phyloP scores from a whole-genome alignment of 768 basidiomycete species.

The Mycena epipterygia region DNA sequence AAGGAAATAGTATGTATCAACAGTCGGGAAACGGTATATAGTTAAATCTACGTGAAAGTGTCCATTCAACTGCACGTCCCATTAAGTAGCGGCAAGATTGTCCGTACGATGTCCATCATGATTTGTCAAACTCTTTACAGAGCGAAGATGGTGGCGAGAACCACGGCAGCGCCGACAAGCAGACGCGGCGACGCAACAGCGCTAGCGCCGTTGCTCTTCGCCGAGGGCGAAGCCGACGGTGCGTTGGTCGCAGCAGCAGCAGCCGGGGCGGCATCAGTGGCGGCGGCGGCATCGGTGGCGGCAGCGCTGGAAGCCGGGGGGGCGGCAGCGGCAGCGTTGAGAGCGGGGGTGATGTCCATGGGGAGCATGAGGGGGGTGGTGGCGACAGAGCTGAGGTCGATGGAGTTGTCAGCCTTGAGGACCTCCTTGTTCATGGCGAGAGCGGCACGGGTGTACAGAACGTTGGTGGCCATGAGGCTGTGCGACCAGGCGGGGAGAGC shows the following conservation, averaged over 20 bases:
- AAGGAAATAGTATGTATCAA: constrained; percentile 36
- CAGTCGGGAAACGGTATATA: constrained; percentile 45
- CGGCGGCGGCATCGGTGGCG: constrained; percentile 45
- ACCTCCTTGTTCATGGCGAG: constrained; percentile 66
- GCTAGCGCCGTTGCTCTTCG: constrained; percentile 56
- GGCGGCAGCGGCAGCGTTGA: constrained; percentile 51
- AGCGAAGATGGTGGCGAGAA: constrained; percentile 61
- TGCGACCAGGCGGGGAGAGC: constrained; percentile 69
- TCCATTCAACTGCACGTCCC: constrained; percentile 31
- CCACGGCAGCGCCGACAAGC: constrained; percentile 63
- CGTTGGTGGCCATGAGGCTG: constrained; percentile 59
- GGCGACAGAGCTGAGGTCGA: constrained; percentile 61
- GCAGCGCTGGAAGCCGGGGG: constrained; percentile 55
- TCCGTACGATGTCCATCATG: constrained; percentile 36
- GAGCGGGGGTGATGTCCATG: constrained; percentile 64
- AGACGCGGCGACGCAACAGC: constrained; percentile 62
- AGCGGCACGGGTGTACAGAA: constrained; percentile 56
- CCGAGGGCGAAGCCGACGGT: constrained; percentile 39
- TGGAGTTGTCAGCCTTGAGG: constrained; percentile 61
- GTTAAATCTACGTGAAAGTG: constrained; percentile 44
- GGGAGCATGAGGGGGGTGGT: constrained; percentile 71
- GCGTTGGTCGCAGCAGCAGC: constrained; percentile 37
- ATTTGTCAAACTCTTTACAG: constrained; percentile 51
- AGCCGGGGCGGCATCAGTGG: constrained; percentile 42
- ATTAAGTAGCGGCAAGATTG: constrained; percentile 36